Evolutionary conservation across 1,139 yeast genomes (phyloP).

Genomic region (Spencermartinsiella ligniputridi): DNA sequence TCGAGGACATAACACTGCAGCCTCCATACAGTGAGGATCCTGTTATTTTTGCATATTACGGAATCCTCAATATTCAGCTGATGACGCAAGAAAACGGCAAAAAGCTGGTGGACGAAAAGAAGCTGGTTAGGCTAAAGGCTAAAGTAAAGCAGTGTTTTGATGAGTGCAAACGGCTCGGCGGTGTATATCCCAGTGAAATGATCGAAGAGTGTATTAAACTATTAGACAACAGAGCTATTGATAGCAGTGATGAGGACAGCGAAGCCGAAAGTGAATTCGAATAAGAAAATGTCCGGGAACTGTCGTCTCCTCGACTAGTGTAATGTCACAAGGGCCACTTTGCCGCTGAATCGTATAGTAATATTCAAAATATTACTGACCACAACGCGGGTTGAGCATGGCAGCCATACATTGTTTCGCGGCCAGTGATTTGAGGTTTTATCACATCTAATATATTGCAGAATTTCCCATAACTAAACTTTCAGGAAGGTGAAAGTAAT

Average conservation of each 20-base stretch:
- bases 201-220: constrained; percentile 10
- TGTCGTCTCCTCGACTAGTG: no score
- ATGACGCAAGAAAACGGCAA: constrained; percentile 11
- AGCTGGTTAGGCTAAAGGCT: constrained; percentile 7
- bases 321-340: no score
- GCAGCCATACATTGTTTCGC: no score
- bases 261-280: no score
- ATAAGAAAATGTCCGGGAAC: no score
- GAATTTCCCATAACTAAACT: no score
- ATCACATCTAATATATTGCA: no score
- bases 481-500: no score
- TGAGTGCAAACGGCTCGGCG: constrained; percentile 33
- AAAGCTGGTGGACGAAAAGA: constrained; percentile 2
- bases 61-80: constrained; percentile 26
- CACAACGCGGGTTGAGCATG: no score
- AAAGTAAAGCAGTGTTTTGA: constrained; percentile 29
- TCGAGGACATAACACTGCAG: constrained; percentile 42
- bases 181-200: constrained; percentile 23
- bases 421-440: no score
- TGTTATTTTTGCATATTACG: constrained; percentile 30
- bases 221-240: constrained; percentile 8
- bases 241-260: neutral
- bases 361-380: no score
- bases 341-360: no score
- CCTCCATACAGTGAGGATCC: constrained; percentile 48